Percentiles rank a stretch among this genome's conserved stretches.
Evolutionary conservation across 2,329 filamentous ascomycete genomes (phyloP).

Genomic region (Aspergillus fumigatus): DNA sequence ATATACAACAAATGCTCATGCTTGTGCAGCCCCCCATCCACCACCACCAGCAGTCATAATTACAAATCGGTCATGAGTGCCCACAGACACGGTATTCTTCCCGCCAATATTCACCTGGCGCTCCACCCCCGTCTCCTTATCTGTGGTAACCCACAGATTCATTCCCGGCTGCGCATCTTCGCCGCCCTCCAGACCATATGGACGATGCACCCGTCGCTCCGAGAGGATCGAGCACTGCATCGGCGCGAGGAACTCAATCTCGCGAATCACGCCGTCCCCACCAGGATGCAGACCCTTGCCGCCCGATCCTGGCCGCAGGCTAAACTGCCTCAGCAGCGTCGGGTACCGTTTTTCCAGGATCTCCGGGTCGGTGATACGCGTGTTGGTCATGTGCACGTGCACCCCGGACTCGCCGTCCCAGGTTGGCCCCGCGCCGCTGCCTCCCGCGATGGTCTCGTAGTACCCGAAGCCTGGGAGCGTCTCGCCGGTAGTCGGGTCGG

Average conservation of each 20-base stretch:
- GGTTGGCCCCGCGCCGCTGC: conserved; percentile 67
- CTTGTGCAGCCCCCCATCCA: conserved; percentile 32
- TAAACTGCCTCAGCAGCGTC: conserved; percentile 69
- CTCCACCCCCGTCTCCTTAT: conserved; percentile 52
- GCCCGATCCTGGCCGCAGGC: conserved; percentile 59
- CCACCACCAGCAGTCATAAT: conserved; percentile 54
- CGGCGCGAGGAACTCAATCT: conserved; percentile 79
- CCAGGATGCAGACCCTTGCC: conserved; percentile 65
- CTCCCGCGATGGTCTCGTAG: conserved; percentile 83
- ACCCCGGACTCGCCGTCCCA: conserved; percentile 76
- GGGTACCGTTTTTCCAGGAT: conserved; percentile 78
- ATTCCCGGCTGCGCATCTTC: conserved; percentile 72
- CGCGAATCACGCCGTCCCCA: conserved; percentile 71
- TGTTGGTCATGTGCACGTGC: conserved; percentile 86
- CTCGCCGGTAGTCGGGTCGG: conserved; percentile 52
- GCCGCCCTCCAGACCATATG: conserved; percentile 80
- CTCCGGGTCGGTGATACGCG: conserved; percentile 76
- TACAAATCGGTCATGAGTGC: conserved; percentile 57
- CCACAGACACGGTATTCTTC: conserved; percentile 60
- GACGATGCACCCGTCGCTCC: conserved; percentile 69
- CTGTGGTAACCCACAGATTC: conserved; percentile 81
- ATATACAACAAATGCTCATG: neutral
- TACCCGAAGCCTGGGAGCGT: conserved; percentile 74
- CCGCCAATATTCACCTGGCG: conserved; percentile 56
- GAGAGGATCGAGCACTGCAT: conserved; percentile 77